Conservation (phyloP, 768 basidiomycete species). For the Mycena rebaudengoi region DNA sequence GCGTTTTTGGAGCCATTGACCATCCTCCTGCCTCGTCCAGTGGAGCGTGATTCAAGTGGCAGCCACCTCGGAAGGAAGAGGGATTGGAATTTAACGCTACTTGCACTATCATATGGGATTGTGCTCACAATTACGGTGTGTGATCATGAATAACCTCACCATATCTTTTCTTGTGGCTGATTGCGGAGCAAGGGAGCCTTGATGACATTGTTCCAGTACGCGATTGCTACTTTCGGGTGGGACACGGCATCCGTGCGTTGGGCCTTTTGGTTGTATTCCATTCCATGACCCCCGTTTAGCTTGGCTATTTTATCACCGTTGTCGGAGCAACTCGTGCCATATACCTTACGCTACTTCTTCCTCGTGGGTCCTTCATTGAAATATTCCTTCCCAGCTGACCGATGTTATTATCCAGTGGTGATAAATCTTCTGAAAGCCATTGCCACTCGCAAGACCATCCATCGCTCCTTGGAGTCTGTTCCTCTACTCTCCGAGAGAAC, state of each 20-base stretch:
- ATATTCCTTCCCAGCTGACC: background rate
- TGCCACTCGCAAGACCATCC: constrained; percentile 38
- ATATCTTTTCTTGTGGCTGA: background rate
- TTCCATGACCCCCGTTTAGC: constrained; percentile 44
- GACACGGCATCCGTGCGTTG: constrained; percentile 62
- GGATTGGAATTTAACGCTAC: constrained; percentile 73
- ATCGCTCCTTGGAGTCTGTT: constrained; percentile 29
- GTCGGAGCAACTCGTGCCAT: constrained; percentile 62
- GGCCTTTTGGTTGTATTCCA: background rate
- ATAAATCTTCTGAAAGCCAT: constrained; percentile 60
- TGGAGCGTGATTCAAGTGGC: constrained; percentile 43
- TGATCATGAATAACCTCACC: background rate
- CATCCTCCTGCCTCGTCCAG: constrained; percentile 74
- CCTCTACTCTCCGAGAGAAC: constrained; percentile 25
- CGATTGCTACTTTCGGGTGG: constrained; percentile 70
- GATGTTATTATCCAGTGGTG: constrained; percentile 35
- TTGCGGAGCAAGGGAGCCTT: constrained; percentile 56
- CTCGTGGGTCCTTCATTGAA: constrained; percentile 52
- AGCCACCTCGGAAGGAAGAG: too few species aligned
- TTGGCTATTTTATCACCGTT: constrained; percentile 77
- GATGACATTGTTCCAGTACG: constrained; percentile 71
- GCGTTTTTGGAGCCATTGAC: constrained; percentile 77
- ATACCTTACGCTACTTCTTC: constrained; percentile 64
- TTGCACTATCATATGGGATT: constrained; percentile 63
- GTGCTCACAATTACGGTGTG: constrained; percentile 57